Percentiles rank a stretch among this genome's conserved stretches.
These are phyloP conservation scores for Pleurotus salmoneostramineus DNA, from an alignment of 768 basidiomycete species.

Conservation along the genomic window DNA sequence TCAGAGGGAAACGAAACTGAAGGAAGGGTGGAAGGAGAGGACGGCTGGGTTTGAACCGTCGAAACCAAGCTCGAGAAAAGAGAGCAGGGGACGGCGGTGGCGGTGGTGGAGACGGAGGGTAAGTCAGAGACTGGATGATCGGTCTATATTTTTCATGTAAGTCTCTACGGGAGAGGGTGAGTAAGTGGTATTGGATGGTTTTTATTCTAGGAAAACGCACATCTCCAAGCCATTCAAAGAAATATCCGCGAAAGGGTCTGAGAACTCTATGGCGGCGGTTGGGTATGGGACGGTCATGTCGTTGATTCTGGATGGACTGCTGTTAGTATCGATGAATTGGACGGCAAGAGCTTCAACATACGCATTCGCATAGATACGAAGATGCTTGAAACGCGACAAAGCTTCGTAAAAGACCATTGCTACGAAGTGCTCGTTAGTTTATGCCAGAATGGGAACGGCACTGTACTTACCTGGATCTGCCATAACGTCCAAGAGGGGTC, in stretches of 20 bases:
- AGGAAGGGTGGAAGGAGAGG: constrained; percentile 57
- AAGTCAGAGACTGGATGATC: constrained; percentile 48
- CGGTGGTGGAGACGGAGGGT: constrained; percentile 41
- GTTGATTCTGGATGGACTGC: constrained; percentile 43
- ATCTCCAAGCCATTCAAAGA: constrained; percentile 56
- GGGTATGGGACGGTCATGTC: constrained; percentile 82
- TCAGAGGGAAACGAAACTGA: constrained; percentile 62
- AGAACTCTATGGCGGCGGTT: constrained; percentile 67
- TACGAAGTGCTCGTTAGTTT: constrained; percentile 20
- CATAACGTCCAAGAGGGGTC: constrained; percentile 71
- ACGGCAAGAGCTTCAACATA: constrained; percentile 25
- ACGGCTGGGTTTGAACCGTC: constrained; percentile 28
- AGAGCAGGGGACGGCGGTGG: constrained; percentile 31
- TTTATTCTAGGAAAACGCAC: constrained; percentile 30
- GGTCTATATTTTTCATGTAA: constrained; percentile 53
- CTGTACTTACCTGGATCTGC: constrained; percentile 62
- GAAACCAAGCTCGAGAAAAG: constrained; percentile 43
- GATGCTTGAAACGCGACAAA: constrained; percentile 58
- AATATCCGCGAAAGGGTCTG: constrained; percentile 62
- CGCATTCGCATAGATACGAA: constrained; percentile 82
- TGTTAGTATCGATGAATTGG: background rate
- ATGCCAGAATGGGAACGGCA: background rate
- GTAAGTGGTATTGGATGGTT: constrained; percentile 2
- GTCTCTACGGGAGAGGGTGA: constrained; percentile 33
- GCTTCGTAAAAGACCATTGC: constrained; percentile 76